Evolutionary conservation across 768 basidiomycete genomes (phyloP), one percentile per base, ranked within the genome.

Genomic region (Termitomyces sp.): DNA sequence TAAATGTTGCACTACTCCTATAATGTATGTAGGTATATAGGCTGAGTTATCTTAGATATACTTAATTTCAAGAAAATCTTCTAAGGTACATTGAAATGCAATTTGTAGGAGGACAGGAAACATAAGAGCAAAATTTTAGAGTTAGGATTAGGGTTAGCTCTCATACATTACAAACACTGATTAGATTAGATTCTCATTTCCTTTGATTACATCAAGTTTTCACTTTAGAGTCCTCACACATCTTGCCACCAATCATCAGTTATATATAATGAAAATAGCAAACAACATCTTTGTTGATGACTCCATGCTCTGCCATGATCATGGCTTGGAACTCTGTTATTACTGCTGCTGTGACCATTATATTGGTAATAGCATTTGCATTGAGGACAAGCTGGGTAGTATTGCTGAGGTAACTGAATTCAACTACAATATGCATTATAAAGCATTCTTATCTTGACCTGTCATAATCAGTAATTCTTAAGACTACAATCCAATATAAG

Each of bases 291-390:
- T 67, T 22, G 68, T 73, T 8, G 70, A 72, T 46, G 62, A 59
- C 4, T 71, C 72, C 55, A 67, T 65, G 59, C 74, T 74, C 62
- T 75, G 72, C 50, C 47, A 54, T 3, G 65, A 63, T 24, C 73
- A 74, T 45, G 72, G 73, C 32, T 64, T 65, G 20, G 72, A 74
- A 57, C 62, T 63, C 40, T 74, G 72, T 46, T 60, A 65, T 46
- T 32, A 14, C 26, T 74, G 73, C 56, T 66, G 40, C 54, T 70
- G 65, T 52, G 73, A 73, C 59, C 68, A 72, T 56, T 66, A 71
- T 22, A 62, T 70, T 58, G 60, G 61, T 35, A 75, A 75, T 58
- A 73, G 72, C 60, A 58, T 63, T 33, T 61, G 56, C n/a, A 67
- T 72, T 44, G 63, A 69, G 22, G 66, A 70, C 24, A 60, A 70